Conservation (phyloP, 2,329 filamentous ascomycete species). For the Beauveria australis region DNA sequence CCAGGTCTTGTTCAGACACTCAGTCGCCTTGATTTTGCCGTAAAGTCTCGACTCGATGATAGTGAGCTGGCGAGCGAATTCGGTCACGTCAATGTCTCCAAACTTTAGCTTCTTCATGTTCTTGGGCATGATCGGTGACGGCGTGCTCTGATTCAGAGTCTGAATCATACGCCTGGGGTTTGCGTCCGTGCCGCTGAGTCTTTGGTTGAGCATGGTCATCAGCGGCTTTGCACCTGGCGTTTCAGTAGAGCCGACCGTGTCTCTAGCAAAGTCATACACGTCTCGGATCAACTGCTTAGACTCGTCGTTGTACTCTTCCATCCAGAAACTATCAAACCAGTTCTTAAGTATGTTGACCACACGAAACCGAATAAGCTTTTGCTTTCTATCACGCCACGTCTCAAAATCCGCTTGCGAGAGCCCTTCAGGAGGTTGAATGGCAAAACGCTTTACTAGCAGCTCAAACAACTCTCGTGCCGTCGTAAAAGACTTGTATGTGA, state of each 20-base stretch:
- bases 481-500: slow-evolving; percentile 95
- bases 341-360: slow-evolving; percentile 97
- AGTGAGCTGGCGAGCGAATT: slow-evolving; percentile 95
- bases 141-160: slow-evolving; percentile 74
- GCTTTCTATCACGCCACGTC: slow-evolving; percentile 85
- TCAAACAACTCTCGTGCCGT: slow-evolving; percentile 86
- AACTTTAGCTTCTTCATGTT: slow-evolving; percentile 99
- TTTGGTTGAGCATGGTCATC: slow-evolving; percentile 81
- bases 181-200: slow-evolving; percentile 79
- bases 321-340: slow-evolving; percentile 99
- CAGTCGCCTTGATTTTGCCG: slow-evolving; percentile 89
- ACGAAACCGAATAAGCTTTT: slow-evolving; percentile 89
- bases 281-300: slow-evolving; percentile 79
- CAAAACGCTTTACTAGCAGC: slow-evolving; percentile 83
- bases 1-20: slow-evolving; percentile 98
- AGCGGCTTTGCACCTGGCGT: slow-evolving; percentile 81
- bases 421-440: slow-evolving; percentile 81
- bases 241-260: slow-evolving; percentile 86
- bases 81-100: slow-evolving; percentile 87
- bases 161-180: slow-evolving; percentile 79
- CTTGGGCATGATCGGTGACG: slow-evolving; percentile 87
- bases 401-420: slow-evolving; percentile 70
- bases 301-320: slow-evolving; percentile 83
- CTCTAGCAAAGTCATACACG: slow-evolving; percentile 83
- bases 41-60: slow-evolving; percentile 95